These are phyloP conservation scores for Nigrospora sphaerica DNA, from an alignment of 2,329 filamentous ascomycete genomes.

Conservation along the genomic window DNA sequence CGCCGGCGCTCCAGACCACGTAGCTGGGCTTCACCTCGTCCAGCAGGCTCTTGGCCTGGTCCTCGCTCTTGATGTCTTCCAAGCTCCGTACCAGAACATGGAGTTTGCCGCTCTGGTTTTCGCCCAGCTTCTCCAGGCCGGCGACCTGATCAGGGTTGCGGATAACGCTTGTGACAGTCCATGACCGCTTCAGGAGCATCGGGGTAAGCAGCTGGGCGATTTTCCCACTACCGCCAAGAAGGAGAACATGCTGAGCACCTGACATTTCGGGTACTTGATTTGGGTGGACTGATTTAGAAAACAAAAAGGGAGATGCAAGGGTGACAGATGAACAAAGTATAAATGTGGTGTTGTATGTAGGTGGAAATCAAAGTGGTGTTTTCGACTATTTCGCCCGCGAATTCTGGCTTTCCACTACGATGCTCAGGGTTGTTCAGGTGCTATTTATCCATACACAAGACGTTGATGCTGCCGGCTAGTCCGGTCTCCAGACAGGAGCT, in stretches of 20 bases:
- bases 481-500: no score
- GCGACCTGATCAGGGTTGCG: slow-evolving; percentile 62
- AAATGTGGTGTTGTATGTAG: no score
- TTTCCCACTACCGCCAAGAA: slow-evolving; percentile 79
- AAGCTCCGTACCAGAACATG: slow-evolving; percentile 64
- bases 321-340: no score
- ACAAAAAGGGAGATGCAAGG: no score
- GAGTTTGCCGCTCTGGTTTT: slow-evolving; percentile 54
- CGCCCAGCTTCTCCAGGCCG: slow-evolving; percentile 55
- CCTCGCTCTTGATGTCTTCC: slow-evolving; percentile 60
- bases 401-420: no score
- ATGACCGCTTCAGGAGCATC: slow-evolving; percentile 64
- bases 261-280: no score
- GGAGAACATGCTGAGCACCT: slow-evolving; percentile 44
- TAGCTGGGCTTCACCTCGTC: slow-evolving; percentile 56
- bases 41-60: slow-evolving; percentile 56
- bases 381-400: no score
- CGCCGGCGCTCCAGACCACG: slow-evolving; percentile 61
- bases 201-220: slow-evolving; percentile 69
- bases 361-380: no score
- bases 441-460: no score
- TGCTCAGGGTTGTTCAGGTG: no score
- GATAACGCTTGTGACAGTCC: slow-evolving; percentile 74
- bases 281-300: no score
- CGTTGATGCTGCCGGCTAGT: no score